phyloP scores from a whole-genome alignment of 2,329 filamentous ascomycete genomes.

The Arthrocladium fulminans region DNA sequence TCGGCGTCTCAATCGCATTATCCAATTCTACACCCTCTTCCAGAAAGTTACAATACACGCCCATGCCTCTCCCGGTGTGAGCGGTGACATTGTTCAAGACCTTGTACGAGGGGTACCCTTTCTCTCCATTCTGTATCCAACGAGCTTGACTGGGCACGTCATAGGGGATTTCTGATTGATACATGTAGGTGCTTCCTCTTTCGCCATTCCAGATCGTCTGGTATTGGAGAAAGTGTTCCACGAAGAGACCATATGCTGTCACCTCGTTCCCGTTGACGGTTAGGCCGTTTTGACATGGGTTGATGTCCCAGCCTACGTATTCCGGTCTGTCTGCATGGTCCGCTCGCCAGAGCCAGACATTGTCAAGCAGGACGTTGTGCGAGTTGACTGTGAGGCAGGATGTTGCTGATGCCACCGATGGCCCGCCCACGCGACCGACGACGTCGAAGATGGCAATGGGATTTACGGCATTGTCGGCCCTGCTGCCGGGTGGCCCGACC shows the following conservation, averaged over 20 bases:
- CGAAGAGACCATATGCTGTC: background rate
- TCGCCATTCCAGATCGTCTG: background rate
- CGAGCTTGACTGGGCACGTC: background rate
- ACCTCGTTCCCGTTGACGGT: background rate
- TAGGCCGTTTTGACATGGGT: background rate
- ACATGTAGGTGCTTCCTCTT: background rate
- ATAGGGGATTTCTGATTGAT: background rate
- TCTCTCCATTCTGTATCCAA: background rate
- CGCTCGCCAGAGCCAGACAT: constrained; percentile 1
- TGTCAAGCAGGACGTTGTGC: background rate
- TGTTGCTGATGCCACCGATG: background rate
- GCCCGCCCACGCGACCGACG: background rate
- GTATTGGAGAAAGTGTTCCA: background rate
- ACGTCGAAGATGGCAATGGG: background rate
- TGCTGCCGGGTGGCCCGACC: background rate
- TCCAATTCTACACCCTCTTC: background rate
- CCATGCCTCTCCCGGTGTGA: background rate
- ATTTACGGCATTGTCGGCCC: background rate
- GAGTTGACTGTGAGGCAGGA: background rate
- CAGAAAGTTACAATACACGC: background rate
- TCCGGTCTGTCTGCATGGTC: background rate
- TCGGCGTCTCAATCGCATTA: background rate
- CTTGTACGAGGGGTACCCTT: background rate
- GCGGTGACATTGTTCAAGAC: background rate
- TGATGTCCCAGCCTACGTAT: background rate